Base-by-base conservation (phyloP, 352 stramenopile genomes). In the Phytophthora ramorum region DNA sequence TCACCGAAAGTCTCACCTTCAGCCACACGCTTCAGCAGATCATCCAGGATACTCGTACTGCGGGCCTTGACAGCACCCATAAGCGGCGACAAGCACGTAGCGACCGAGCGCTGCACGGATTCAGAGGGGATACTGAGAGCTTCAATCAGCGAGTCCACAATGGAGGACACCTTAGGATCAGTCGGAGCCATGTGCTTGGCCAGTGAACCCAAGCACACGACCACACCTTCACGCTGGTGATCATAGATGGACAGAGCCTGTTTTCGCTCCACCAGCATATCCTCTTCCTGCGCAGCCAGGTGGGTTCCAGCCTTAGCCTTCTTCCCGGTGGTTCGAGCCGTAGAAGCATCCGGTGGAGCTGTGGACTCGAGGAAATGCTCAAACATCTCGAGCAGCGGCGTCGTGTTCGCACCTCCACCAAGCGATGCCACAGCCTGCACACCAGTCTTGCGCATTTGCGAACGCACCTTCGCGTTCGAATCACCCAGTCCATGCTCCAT, bases 81-180 rank as follows among this genome's bases (percentile, higher is more conserved):
- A 30, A 99, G 75, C 24, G 93, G 91, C 17, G 88, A 87, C 44
- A 99, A 69, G 52, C 93, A 98, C 40, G 81, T 87, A 13, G 96
- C 89, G 0, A 98, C 91, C 5, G 96, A 96, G 26, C 89, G 83
- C 69, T 98, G 96, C 24, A 98, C 95, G 14, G 91, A 91, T 66
- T 98, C 96, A 7, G 91, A 97, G 17, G 96, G 96, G 48, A 97
- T 98, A 22, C 72, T 81, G 40, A 98, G 81, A 16, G 93, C 79
- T 59, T 97, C 89, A 13, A 98, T 50, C 9, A 98, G 77, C 28
- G 74, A 89, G 52, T 97, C 83, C 24, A 97, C 83, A 52, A 97
- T 98, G 34, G 72, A 87, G 13, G 85, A 80, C 3, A 98, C 92
- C 64, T 96, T 97, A 3, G 90, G 85, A 56, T 98, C 91, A 16